These are phyloP conservation scores for Carallia brachiata DNA, from an alignment of 345 rosid species.

Conservation along the genomic window DNA sequence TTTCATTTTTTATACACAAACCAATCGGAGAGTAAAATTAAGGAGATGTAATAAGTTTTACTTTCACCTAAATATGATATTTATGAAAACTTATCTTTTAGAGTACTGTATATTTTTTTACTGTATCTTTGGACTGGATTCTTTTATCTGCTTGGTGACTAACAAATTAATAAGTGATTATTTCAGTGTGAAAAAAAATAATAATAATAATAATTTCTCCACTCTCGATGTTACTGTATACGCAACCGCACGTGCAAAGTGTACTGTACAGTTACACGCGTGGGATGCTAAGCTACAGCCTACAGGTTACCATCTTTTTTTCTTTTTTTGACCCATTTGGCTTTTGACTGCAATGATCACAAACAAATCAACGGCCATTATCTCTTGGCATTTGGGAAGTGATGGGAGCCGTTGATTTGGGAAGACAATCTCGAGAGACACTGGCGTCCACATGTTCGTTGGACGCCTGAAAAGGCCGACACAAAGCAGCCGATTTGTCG, in stretches of 20 bases:
- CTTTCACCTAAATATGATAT: no score
- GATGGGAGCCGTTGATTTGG: constrained; percentile 16
- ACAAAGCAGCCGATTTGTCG: constrained; percentile 30
- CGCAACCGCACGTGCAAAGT: constrained; percentile 37
- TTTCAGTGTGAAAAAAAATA: no score
- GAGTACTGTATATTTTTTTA: no score
- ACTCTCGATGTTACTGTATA: constrained; percentile 7
- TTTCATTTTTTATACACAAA: no score
- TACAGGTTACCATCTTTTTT: not conserved
- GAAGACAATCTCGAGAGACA: constrained; percentile 25
- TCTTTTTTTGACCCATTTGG: constrained; percentile 7
- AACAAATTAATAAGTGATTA: no score
- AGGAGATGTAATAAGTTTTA: no score
- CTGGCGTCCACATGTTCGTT: constrained; percentile 21
- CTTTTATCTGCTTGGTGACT: no score
- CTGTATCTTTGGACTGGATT: no score
- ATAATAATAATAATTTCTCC: not conserved
- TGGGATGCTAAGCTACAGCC: constrained; percentile 2
- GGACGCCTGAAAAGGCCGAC: constrained; percentile 34
- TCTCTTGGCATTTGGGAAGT: not conserved
- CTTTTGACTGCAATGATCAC: constrained; percentile 1
- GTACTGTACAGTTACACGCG: constrained; percentile 20
- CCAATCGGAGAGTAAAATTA: no score
- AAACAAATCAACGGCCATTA: constrained; percentile 11
- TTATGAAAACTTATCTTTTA: no score